phyloP scores from a whole-genome alignment of 805 yeast species.

The Candida maesae region DNA sequence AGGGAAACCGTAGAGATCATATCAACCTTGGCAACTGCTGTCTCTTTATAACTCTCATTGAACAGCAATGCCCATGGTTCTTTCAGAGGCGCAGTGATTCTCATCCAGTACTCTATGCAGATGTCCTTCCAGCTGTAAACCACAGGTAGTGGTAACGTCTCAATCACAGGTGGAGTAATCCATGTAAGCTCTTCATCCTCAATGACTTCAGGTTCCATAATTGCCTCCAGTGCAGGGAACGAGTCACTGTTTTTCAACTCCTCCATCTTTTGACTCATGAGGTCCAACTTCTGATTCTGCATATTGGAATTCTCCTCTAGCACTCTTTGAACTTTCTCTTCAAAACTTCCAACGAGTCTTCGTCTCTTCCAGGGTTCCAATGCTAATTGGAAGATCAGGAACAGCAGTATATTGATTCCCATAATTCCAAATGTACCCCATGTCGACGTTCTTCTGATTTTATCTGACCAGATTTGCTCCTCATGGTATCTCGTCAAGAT shows the following conservation, averaged over 20 bases:
- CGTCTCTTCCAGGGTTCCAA: constrained; percentile 94
- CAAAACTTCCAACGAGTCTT: constrained; percentile 78
- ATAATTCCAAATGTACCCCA: constrained; percentile 94
- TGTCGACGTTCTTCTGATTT: constrained; percentile 87
- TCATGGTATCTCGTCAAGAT: constrained; percentile 90
- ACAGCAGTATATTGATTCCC: constrained; percentile 79
- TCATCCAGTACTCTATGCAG: background rate
- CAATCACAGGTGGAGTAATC: constrained; percentile 18
- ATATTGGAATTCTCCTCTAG: constrained; percentile 34
- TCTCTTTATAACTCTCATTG: constrained; percentile 3
- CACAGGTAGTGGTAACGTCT: constrained; percentile 16
- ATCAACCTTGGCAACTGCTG: constrained; percentile 6
- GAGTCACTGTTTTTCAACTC: constrained; percentile 20
- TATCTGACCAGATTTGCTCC: constrained; percentile 98
- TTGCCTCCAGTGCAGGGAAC: constrained; percentile 17
- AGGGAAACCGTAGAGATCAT: constrained; percentile 10
- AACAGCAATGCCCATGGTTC: constrained; percentile 15
- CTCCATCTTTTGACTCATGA: constrained; percentile 26
- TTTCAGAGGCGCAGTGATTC: constrained; percentile 9
- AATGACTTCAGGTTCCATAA: constrained; percentile 19
- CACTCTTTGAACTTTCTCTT: constrained; percentile 63
- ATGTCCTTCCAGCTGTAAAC: background rate
- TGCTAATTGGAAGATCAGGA: constrained; percentile 76
- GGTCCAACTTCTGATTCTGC: constrained; percentile 29
- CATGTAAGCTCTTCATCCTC: constrained; percentile 10